These are phyloP conservation scores for Gnomoniopsis sp. DNA, from an alignment of 2,329 filamentous ascomycete species.

Conservation along the genomic window DNA sequence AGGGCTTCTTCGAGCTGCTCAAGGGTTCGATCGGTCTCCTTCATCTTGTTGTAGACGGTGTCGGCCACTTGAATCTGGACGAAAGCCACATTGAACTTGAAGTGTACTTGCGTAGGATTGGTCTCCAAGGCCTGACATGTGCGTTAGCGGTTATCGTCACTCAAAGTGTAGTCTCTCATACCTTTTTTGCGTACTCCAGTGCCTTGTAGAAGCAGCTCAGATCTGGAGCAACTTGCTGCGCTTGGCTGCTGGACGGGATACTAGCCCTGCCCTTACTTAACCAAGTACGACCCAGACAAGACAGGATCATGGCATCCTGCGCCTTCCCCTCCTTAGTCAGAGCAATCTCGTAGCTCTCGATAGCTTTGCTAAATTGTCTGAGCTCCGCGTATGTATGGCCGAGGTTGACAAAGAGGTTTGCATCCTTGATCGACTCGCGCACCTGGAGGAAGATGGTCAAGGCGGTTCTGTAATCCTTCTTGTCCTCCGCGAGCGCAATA, in stretches of 20 bases:
- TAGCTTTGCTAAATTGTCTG: constrained; percentile 84
- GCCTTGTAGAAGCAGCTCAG: constrained; percentile 56
- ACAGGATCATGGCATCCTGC: constrained; percentile 74
- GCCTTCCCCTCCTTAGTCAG: constrained; percentile 71
- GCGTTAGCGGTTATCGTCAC: constrained; percentile 21
- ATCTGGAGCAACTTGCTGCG: constrained; percentile 42
- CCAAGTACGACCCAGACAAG: constrained; percentile 86
- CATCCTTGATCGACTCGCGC: constrained; percentile 83
- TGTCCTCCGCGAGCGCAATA: constrained; percentile 91
- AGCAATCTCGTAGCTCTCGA: constrained; percentile 90
- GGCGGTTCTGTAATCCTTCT: constrained; percentile 79
- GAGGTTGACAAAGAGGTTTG: constrained; percentile 86
- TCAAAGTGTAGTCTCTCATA: constrained; percentile 29
- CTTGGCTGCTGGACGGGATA: constrained; percentile 7
- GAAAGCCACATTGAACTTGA: constrained; percentile 97
- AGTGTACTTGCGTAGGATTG: constrained; percentile 80
- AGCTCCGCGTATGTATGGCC: constrained; percentile 91
- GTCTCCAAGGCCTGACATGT: constrained; percentile 63
- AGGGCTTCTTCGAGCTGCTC: constrained; percentile 78
- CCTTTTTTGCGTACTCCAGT: constrained; percentile 61
- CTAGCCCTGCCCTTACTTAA: constrained; percentile 68
- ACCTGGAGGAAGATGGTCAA: constrained; percentile 88
- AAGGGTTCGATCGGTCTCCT: constrained; percentile 73
- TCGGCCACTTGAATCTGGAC: constrained; percentile 88
- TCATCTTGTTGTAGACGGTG: constrained; percentile 69